phyloP scores from a whole-genome alignment of 2,329 filamentous ascomycete genomes.

The Sarocladium brachiariae region DNA sequence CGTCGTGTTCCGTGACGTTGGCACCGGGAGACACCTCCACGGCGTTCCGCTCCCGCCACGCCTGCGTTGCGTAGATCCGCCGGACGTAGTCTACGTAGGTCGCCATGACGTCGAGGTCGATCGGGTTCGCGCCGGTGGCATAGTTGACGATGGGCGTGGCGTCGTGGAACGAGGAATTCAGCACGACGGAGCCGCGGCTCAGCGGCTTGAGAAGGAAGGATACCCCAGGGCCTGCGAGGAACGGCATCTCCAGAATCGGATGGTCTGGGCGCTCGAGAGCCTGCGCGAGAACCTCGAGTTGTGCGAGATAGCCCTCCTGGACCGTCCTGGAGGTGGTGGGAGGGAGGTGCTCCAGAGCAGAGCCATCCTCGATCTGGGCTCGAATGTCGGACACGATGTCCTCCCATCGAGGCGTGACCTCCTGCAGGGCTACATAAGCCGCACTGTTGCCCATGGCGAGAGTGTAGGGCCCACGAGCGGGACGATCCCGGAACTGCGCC shows the following conservation, averaged over 20 bases:
- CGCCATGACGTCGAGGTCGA: constrained; percentile 28
- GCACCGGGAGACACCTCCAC: constrained; percentile 23
- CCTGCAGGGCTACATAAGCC: constrained; percentile 21
- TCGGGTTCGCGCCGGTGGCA: constrained; percentile 26
- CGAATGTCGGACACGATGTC: constrained; percentile 18
- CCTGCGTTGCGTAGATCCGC: constrained; percentile 20
- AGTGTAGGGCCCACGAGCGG: constrained; percentile 29
- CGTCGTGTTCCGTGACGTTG: constrained; percentile 14
- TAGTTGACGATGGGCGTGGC: constrained; percentile 26
- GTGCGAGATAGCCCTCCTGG: constrained; percentile 19
- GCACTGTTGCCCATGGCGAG: constrained; percentile 25
- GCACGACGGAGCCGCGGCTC: constrained; percentile 26
- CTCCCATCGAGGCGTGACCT: constrained; percentile 17
- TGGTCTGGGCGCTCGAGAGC: constrained; percentile 22
- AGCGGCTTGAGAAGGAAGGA: constrained; percentile 26
- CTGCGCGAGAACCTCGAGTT: constrained; percentile 19
- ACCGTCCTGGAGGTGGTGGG: constrained; percentile 15
- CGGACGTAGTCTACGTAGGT: constrained; percentile 24
- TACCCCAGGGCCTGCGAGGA: constrained; percentile 16
- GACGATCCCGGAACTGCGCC: constrained; percentile 22
- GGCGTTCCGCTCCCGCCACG: constrained; percentile 21
- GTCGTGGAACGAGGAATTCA: constrained; percentile 18
- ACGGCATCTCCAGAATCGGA: constrained; percentile 24
- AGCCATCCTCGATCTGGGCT: constrained; percentile 18
- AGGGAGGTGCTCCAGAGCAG: constrained; percentile 16